Evolutionary conservation across 2,329 filamentous ascomycete species (phyloP).

Genomic region (Ascochyta koolunga): DNA sequence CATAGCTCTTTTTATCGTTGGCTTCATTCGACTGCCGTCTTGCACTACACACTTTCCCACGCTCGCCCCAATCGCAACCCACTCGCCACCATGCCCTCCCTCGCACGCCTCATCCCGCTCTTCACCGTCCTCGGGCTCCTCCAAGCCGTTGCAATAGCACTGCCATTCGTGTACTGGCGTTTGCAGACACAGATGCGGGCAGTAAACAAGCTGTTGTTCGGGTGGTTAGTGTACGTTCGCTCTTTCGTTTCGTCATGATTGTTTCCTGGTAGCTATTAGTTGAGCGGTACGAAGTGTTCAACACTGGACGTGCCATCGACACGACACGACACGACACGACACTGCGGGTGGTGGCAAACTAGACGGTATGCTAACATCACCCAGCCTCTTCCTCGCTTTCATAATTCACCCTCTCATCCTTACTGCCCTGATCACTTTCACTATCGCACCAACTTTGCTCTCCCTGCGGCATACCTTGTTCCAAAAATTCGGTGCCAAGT

Average conservation of each 20-base stretch:
- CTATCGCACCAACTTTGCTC: slow-evolving; percentile 7
- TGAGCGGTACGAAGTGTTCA: no score
- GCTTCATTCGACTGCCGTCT: no score
- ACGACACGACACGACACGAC: no score
- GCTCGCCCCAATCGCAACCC: background rate
- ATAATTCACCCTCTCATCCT: slow-evolving; percentile 2
- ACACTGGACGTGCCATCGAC: no score
- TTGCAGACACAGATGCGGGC: background rate
- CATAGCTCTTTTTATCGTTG: background rate
- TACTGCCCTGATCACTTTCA: slow-evolving; percentile 5
- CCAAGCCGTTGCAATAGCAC: background rate
- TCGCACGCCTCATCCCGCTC: slow-evolving; percentile 1
- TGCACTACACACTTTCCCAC: no score
- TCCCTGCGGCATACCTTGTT: background rate
- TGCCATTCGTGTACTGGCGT: slow-evolving; percentile 3
- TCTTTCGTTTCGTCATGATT: background rate
- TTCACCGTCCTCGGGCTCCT: slow-evolving; percentile 2
- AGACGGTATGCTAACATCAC: background rate
- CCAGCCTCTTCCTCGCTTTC: slow-evolving; percentile 1
- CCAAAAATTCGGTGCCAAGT: background rate
- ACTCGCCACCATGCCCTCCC: background rate
- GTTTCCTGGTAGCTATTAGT: background rate
- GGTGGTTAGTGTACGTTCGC: background rate
- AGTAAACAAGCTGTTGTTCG: background rate
- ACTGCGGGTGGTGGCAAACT: no score